Base-by-base conservation (phyloP, 495 filamentous ascomycete genomes). In the Cercophora sp. region DNA sequence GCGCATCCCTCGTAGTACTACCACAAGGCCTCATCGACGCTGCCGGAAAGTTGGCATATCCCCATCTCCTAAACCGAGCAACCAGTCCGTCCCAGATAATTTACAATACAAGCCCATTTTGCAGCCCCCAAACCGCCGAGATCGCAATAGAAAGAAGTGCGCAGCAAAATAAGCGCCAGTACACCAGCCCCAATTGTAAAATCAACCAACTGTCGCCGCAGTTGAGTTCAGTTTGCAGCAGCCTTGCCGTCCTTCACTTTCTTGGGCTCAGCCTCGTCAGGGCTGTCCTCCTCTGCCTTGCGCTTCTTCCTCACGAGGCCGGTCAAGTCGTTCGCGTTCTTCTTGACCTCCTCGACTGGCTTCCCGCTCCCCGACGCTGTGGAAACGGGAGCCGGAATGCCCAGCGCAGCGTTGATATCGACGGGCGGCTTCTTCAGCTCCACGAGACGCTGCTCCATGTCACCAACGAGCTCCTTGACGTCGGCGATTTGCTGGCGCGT, bases 241-340 rank as follows among this genome's bases (percentile, higher is more conserved):
- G 39, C 37, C 34, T 61, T 58, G n/a, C n/a, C 39, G 3, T 57
- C 52, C 44, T 56, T 55, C 13, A 48, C 47, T 54, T 59, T 80
- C 72, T 56, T 79, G 61, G 25, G 68, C 67, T 80, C 79, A 5
- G 71, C 75, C 25, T 63, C 68, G 22, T 61, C 62, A 10, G 26
- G 48, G 59, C 48, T 39, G 1, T 37, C 48, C 16, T 65, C 65
- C 15, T 65, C 58, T 5, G 68, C 69, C 69, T 79, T 77, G 50
- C 80, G 72, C 77, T 95, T 90, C 70, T 79, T 94, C 48, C 87
- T 80, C 2, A 96, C 85, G n/a, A 97, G 68, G 10, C 85, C 81
- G 1, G 85, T 86, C n/a, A 98, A 68, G 62, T 98, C 94, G 41
- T 80, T 95, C 13, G 93, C 93, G 18, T 71, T 77, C 67, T 86